Base-by-base conservation (phyloP, 495 filamentous ascomycete genomes). In the Aspergillus bridgeri region DNA sequence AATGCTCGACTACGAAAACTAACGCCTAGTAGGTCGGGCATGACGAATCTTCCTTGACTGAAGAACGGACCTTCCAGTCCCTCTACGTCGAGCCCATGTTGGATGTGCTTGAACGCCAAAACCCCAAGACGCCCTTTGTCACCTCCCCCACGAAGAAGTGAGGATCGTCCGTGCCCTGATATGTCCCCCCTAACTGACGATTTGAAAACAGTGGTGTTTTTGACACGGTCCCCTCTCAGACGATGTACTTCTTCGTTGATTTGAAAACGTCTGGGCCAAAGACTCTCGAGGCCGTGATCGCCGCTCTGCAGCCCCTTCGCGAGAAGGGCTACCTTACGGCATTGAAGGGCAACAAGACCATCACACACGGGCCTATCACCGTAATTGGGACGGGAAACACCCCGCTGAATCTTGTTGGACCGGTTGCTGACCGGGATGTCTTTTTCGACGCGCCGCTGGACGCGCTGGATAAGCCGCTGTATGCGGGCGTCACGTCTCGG, bases 361-460 rank as follows among this genome's bases (percentile, higher is more conserved):
- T 78, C 8, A 67, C 63, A 44, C 57, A 64, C 19, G 76, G 87
- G 3, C 83, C 86, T 5, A 67, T 96, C 18, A 95, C 90, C 4
- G 81, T 95, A 4, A 87, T 95, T 7, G 89, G 83, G 0, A 92
- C 91, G 0, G 91, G 91, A 17, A 86, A 87, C 57, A 85, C 89
- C 0, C 88, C 90, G 0, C 87, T 93, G 56, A 79, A 89, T 47
- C 70, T 78, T 64, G 75, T 89, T 9, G 74, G 76, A 27, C 70
- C 77, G 22, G 67, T 81, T 29, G 51, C 67, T 6, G 65, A 79
- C 19, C 74, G 85, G 11, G 80, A 85, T 66, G 82, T 82, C 54
- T 88, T 87, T 73, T 87, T 77, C 64, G 86, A 88, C 59, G 84
- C 77, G 0, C 82, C 79, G 15, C 75, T 87, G 20, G 69, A 78